Evolutionary conservation across 1,284 basidiomycete species (phyloP).

Genomic region (Heterobasidion irregulare): DNA sequence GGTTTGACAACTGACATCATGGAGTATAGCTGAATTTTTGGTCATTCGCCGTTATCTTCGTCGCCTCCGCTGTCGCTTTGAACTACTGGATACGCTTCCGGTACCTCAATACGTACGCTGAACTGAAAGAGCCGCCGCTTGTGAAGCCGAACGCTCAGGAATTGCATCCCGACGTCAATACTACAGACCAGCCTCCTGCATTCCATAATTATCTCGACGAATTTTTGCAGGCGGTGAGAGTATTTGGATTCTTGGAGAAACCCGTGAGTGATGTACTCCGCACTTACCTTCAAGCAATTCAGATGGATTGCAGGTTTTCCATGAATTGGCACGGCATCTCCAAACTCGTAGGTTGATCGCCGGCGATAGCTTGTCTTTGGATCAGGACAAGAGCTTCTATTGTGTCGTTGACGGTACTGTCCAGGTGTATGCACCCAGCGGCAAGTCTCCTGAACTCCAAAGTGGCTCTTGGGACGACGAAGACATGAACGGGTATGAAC

Average conservation of each 20-base stretch:
- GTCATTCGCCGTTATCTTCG: constrained; percentile 75
- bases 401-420: constrained; percentile 91
- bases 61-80: constrained; percentile 53
- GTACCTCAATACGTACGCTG: constrained; percentile 71
- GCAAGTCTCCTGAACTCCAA: constrained; percentile 32
- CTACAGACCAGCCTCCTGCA: constrained; percentile 59
- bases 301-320: constrained; percentile 63
- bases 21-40: constrained; percentile 73
- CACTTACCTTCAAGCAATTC: not conserved
- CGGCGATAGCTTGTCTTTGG: constrained; percentile 84
- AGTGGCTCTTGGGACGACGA: constrained; percentile 70
- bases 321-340: constrained; percentile 88
- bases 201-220: constrained; percentile 96
- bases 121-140: constrained; percentile 80
- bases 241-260: constrained; percentile 94
- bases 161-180: constrained; percentile 84
- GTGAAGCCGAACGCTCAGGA: constrained; percentile 72
- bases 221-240: constrained; percentile 87
- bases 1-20: constrained; percentile 1
- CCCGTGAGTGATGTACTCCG: constrained; percentile 48
- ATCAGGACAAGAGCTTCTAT: constrained; percentile 91
- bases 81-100: constrained; percentile 84
- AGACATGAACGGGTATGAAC: constrained; percentile 87
- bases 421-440: constrained; percentile 75
- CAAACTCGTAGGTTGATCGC: constrained; percentile 89